Conservation (phyloP, 2,329 filamentous ascomycete genomes). For the Sclerotinia spermophila region DNA sequence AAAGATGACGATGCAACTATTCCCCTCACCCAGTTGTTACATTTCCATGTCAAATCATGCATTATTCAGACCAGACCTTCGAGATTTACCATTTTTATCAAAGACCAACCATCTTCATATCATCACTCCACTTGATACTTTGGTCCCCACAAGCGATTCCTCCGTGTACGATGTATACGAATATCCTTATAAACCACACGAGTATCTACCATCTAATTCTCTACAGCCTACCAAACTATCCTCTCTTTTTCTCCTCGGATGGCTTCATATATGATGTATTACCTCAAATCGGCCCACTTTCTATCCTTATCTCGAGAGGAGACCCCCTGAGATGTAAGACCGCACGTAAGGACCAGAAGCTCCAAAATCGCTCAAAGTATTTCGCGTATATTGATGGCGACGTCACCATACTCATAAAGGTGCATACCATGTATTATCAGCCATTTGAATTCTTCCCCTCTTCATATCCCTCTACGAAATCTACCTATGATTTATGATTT, state of each 20-base stretch:
- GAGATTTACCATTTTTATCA: neutral
- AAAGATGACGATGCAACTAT: neutral
- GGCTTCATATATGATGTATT: neutral
- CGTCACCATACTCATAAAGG: neutral
- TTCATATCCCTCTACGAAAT: neutral
- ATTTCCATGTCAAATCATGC: conserved; percentile 4
- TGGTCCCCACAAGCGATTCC: neutral
- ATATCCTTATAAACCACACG: neutral
- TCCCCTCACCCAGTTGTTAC: neutral
- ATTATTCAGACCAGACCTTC: neutral
- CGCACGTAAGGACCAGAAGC: neutral
- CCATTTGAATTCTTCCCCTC: neutral
- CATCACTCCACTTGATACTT: neutral
- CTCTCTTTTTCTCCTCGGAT: neutral
- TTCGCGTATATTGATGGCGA: neutral
- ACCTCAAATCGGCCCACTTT: neutral
- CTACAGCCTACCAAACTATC: neutral
- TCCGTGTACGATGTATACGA: neutral
- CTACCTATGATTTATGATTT: neutral
- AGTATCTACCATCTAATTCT: no score
- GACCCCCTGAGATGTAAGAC: neutral
- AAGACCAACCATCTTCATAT: neutral
- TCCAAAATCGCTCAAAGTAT: neutral
- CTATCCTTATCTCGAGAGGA: neutral
- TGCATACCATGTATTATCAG: no score